A percentile compares a stretch with the other conserved stretches of the same genome.
Evolutionary conservation across 768 basidiomycete genomes (phyloP).

Genomic region (Amylocystis lapponica): DNA sequence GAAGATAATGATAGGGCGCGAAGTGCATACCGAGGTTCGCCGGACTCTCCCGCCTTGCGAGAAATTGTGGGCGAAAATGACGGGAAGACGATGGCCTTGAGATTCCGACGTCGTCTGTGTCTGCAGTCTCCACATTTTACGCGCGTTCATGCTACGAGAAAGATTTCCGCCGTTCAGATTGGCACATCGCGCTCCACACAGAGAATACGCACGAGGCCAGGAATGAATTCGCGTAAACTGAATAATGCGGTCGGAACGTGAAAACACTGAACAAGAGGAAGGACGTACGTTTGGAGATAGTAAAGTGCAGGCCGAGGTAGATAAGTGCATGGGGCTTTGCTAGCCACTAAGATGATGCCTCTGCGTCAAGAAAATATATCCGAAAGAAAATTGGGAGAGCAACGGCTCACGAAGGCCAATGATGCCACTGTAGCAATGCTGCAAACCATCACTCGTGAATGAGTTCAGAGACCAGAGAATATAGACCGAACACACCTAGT

Average conservation of each 20-base stretch:
- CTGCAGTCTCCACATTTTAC: slow-evolving; percentile 13
- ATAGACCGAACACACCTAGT: slow-evolving; percentile 16
- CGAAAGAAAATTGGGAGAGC: not conserved
- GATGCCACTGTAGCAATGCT: slow-evolving; percentile 19
- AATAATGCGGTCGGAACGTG: slow-evolving; percentile 3
- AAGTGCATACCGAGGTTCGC: slow-evolving; percentile 9
- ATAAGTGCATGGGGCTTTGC: slow-evolving; percentile 20
- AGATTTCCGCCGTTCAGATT: not conserved
- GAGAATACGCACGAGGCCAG: slow-evolving; percentile 20
- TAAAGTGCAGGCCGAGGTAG: slow-evolving; percentile 24
- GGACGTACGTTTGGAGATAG: slow-evolving; percentile 24
- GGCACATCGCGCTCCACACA: not conserved
- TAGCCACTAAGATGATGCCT: slow-evolving; percentile 17
- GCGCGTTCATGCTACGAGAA: slow-evolving; percentile 19
- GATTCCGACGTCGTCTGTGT: slow-evolving; percentile 11
- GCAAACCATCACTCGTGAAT: slow-evolving; percentile 2
- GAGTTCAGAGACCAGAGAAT: not conserved
- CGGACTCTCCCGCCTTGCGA: not conserved
- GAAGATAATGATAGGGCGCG: not conserved
- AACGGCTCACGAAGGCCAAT: slow-evolving; percentile 22
- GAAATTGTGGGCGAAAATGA: slow-evolving; percentile 11
- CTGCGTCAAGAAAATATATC: not conserved
- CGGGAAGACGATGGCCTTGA: slow-evolving; percentile 13
- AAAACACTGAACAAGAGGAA: slow-evolving; percentile 2
- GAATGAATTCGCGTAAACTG: slow-evolving; percentile 25